Evolutionary conservation across 2,329 filamentous ascomycete genomes (phyloP).

Genomic region (Paraphoma chrysanthemicola): DNA sequence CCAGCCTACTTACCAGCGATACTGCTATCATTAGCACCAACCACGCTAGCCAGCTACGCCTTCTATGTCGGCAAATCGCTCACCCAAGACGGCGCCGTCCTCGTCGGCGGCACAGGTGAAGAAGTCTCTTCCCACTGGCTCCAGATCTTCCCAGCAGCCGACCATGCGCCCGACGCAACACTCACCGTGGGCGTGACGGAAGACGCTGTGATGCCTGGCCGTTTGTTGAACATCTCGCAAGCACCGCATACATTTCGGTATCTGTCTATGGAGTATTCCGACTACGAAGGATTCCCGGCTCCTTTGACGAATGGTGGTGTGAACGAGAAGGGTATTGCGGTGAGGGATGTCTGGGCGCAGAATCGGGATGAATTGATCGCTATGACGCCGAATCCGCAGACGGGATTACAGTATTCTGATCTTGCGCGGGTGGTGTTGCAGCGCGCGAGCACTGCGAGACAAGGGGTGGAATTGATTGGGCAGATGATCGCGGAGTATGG

Average conservation of each 20-base stretch:
- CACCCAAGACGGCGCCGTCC: constrained; percentile 52
- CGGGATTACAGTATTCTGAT: constrained; percentile 52
- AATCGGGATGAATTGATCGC: constrained; percentile 49
- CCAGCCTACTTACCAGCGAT: background rate
- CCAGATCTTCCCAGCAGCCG: constrained; percentile 52
- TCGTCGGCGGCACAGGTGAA: constrained; percentile 57
- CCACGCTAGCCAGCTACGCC: constrained; percentile 52
- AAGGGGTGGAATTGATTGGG: constrained; percentile 54
- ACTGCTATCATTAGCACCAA: constrained; percentile 14
- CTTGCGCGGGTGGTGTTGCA: constrained; percentile 51
- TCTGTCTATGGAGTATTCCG: constrained; percentile 47
- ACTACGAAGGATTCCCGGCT: constrained; percentile 54
- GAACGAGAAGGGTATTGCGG: constrained; percentile 52
- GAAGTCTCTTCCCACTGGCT: constrained; percentile 58
- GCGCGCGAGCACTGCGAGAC: constrained; percentile 49
- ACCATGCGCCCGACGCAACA: constrained; percentile 52
- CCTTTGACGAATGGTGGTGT: constrained; percentile 55
- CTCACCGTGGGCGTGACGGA: constrained; percentile 53
- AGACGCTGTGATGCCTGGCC: constrained; percentile 48
- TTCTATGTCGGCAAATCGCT: constrained; percentile 58
- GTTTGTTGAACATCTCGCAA: constrained; percentile 43
- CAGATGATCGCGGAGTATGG: constrained; percentile 49
- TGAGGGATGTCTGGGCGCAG: constrained; percentile 53
- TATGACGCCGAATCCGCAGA: constrained; percentile 52
- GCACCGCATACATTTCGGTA: constrained; percentile 43